phyloP scores from a whole-genome alignment of 2,329 filamentous ascomycete genomes.

The Fusarium piperis region DNA sequence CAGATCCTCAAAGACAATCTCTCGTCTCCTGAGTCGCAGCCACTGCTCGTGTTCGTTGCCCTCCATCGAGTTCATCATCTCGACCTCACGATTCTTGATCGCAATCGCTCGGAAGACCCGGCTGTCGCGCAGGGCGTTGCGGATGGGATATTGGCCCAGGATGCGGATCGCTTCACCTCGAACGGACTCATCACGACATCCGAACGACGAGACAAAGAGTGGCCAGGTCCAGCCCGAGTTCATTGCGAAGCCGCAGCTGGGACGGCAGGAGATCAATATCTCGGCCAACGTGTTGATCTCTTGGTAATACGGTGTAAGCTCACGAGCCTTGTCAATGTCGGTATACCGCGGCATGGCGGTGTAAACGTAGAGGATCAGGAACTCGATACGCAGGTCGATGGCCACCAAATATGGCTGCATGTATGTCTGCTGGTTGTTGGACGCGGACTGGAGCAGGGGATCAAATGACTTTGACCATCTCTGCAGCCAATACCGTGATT shows the following conservation, averaged over 20 bases:
- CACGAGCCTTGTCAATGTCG: slow-evolving; percentile 47
- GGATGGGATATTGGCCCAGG: slow-evolving; percentile 52
- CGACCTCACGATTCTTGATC: slow-evolving; percentile 49
- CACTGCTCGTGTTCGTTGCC: slow-evolving; percentile 50
- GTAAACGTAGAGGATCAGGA: slow-evolving; percentile 54
- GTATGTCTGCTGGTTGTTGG: slow-evolving; percentile 37
- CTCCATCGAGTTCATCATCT: slow-evolving; percentile 45
- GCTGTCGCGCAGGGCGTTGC: slow-evolving; percentile 56
- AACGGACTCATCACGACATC: slow-evolving; percentile 51
- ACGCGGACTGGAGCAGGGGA: slow-evolving; percentile 45
- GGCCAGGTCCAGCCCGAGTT: slow-evolving; percentile 59
- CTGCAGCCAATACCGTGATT: slow-evolving; percentile 51
- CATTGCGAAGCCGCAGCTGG: slow-evolving; percentile 55
- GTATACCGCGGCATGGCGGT: slow-evolving; percentile 51
- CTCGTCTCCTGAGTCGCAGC: slow-evolving; percentile 50
- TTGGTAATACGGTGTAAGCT: slow-evolving; percentile 54
- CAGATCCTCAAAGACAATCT: slow-evolving; percentile 52
- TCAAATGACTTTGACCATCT: slow-evolving; percentile 53
- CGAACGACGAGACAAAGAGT: slow-evolving; percentile 53
- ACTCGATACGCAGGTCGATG: slow-evolving; percentile 55
- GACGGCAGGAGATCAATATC: slow-evolving; percentile 48
- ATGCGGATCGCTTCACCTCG: slow-evolving; percentile 53
- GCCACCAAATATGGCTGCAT: slow-evolving; percentile 46
- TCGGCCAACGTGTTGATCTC: slow-evolving; percentile 53
- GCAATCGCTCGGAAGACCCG: slow-evolving; percentile 53